Percentiles rank a stretch among this genome's conserved stretches.
Evolutionary conservation across 2,329 filamentous ascomycete species (phyloP).

Genomic region (Mycogone perniciosa): DNA sequence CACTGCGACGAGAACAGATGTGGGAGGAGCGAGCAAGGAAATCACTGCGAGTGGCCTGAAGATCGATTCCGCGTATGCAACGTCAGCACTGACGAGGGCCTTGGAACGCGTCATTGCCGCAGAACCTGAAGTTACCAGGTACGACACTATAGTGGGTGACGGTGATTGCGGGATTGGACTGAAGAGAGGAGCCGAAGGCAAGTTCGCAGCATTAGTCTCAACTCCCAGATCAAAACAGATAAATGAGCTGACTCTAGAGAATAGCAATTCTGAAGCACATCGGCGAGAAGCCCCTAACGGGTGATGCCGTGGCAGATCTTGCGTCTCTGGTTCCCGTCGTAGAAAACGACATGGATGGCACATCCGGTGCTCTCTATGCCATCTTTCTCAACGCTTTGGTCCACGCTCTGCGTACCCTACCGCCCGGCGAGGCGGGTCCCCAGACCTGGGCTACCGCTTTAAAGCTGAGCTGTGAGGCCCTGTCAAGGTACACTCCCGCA

Average conservation of each 20-base stretch:
- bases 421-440: slow-evolving; percentile 33
- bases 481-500: slow-evolving; percentile 83
- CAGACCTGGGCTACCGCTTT: slow-evolving; percentile 58
- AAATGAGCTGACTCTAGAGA: slow-evolving; percentile 15
- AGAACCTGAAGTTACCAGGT: slow-evolving; percentile 66
- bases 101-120: slow-evolving; percentile 57
- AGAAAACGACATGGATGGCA: slow-evolving; percentile 55
- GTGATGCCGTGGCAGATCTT: slow-evolving; percentile 48
- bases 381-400: slow-evolving; percentile 88
- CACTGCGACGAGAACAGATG: slow-evolving; percentile 38
- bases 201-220: slow-evolving; percentile 16
- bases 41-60: slow-evolving; percentile 41
- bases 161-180: slow-evolving; percentile 85
- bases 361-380: slow-evolving; percentile 57
- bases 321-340: slow-evolving; percentile 47
- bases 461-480: slow-evolving; percentile 59
- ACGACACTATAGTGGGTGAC: slow-evolving; percentile 80
- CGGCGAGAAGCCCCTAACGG: slow-evolving; percentile 36
- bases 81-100: slow-evolving; percentile 47
- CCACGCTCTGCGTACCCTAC: slow-evolving; percentile 46
- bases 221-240: not conserved
- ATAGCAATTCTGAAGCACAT: slow-evolving; percentile 49
- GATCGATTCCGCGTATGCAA: slow-evolving; percentile 46
- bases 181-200: slow-evolving; percentile 76
- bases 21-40: slow-evolving; percentile 25